Evolutionary conservation across 2,329 filamentous ascomycete species (phyloP).

Genomic region (Seiridium unicorne): DNA sequence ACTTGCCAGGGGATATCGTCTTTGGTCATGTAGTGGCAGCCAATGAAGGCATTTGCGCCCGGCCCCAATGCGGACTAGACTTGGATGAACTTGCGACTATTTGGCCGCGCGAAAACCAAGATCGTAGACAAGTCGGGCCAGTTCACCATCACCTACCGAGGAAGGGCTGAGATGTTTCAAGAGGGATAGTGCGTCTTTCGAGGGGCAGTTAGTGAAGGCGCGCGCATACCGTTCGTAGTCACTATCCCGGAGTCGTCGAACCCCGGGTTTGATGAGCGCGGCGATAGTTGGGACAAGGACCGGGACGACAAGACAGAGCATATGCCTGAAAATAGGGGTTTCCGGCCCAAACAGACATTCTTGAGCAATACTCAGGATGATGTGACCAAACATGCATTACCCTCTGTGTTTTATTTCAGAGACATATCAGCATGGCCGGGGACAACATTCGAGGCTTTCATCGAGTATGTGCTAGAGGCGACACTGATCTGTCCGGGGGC

Average conservation of each 20-base stretch:
- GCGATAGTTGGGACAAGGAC: slow-evolving; percentile 3
- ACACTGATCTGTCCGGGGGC: slow-evolving; percentile 1
- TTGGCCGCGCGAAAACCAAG: slow-evolving; percentile 9
- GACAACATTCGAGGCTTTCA: slow-evolving; percentile 7
- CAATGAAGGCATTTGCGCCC: background rate
- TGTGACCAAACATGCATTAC: slow-evolving; percentile 6
- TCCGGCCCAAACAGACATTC: background rate
- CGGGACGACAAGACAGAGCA: background rate
- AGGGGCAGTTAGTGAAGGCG: background rate
- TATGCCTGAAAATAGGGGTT: background rate
- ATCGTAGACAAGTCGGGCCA: background rate
- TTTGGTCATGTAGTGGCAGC: slow-evolving; percentile 5
- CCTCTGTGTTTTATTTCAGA: slow-evolving; percentile 6
- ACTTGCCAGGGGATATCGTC: slow-evolving; percentile 6
- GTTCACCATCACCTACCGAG: background rate
- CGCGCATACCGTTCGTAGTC: slow-evolving; percentile 4
- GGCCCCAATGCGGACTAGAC: background rate
- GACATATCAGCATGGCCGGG: background rate
- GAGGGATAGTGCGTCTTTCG: slow-evolving; percentile 1
- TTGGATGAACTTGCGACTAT: background rate
- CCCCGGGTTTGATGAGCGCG: slow-evolving; percentile 5
- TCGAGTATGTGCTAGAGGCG: slow-evolving; percentile 12
- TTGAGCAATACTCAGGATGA: slow-evolving; percentile 9
- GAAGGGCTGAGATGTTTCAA: slow-evolving; percentile 6
- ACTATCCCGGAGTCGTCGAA: slow-evolving; percentile 7